Conservation (phyloP, 129 eudicot genomes). For the Saposhnikovia divaricata region DNA sequence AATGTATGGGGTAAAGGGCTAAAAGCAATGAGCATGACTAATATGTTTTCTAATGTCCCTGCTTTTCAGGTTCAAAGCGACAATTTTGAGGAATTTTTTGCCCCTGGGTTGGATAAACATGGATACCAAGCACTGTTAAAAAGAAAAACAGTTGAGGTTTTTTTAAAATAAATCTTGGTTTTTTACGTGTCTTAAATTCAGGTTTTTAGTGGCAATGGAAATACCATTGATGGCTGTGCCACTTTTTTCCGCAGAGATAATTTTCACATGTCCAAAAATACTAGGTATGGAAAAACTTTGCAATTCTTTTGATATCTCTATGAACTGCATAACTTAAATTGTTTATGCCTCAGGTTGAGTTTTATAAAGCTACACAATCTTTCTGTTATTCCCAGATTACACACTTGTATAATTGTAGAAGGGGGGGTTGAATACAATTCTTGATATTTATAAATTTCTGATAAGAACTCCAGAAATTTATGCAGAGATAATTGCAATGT, state of each 20-base stretch:
- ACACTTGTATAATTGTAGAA: no score
- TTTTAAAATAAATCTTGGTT: not conserved
- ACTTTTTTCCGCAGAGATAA: slow-evolving; percentile 89
- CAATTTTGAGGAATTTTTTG: slow-evolving; percentile 86
- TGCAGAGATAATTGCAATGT: no score
- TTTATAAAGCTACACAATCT: slow-evolving; percentile 96
- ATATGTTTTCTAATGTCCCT: not conserved
- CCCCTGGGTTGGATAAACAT: slow-evolving; percentile 93
- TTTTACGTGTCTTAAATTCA: slow-evolving; percentile 22
- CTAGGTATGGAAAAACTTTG: slow-evolving; percentile 38
- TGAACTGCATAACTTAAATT: not conserved
- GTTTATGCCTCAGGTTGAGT: slow-evolving; percentile 60
- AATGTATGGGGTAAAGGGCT: not conserved
- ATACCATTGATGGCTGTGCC: slow-evolving; percentile 85
- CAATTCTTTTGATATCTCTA: not conserved
- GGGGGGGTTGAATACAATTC: no score
- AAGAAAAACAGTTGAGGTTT: slow-evolving; percentile 76
- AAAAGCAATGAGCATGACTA: not conserved
- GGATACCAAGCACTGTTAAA: slow-evolving; percentile 89
- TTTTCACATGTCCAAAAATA: slow-evolving; percentile 91
- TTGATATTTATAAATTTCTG: no score
- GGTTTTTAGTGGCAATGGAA: slow-evolving; percentile 54
- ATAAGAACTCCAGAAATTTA: no score
- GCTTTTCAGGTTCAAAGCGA: slow-evolving; percentile 71
- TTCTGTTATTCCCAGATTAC: no score